Base-by-base conservation (phyloP, 1,284 basidiomycete species). In the Fomitopsis pinicola region DNA sequence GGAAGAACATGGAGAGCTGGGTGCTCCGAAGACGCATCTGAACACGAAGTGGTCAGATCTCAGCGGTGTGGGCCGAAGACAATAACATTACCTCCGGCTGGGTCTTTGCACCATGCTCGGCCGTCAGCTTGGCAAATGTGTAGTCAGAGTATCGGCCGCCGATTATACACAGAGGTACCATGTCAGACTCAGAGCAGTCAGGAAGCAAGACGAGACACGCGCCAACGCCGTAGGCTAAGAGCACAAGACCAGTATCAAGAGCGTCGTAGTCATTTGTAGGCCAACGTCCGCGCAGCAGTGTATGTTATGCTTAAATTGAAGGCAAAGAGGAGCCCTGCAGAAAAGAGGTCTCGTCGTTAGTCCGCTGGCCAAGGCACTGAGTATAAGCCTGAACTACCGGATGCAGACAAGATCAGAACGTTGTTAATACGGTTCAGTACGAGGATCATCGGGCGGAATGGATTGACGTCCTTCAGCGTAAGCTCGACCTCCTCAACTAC, bases 121-220 rank as follows among this genome's bases (percentile, higher is more conserved):
- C 78, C 63, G 82, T 89, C 59, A 90, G 73, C 53, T 78, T 77
- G 4, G 73, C 70, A 35, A 94, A 78, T 35, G 86, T 78, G 48
- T 77, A 72, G 72, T 96, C 94, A 1, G 89, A 92, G 77, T 86
- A 92, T 10, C 86, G 79, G 0, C 94, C 94, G 10, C 94, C 94
- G 0, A 89, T 64, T 8, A 94, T 64, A 15, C 15, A 44, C 3
- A 15, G 14, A 19, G 26, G 30, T 57, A 14, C 10, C 10, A 50
- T 15, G 8, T 10, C 2, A n/a, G 12, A 22, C 19, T 15, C 10
- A 12, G 15, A 19, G 8, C 4, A 33, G 30, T 33, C 1, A 33
- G 10, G 14, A 12, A 40, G 35, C 6, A 46, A 7, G 9, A 15
- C 19, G 14, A 3, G 48, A 9, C 57, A 68, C 79, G 19, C 64